These are phyloP conservation scores for Yamadazyma oceani DNA, from an alignment of 1,139 yeast genomes.

Conservation along the genomic window DNA sequence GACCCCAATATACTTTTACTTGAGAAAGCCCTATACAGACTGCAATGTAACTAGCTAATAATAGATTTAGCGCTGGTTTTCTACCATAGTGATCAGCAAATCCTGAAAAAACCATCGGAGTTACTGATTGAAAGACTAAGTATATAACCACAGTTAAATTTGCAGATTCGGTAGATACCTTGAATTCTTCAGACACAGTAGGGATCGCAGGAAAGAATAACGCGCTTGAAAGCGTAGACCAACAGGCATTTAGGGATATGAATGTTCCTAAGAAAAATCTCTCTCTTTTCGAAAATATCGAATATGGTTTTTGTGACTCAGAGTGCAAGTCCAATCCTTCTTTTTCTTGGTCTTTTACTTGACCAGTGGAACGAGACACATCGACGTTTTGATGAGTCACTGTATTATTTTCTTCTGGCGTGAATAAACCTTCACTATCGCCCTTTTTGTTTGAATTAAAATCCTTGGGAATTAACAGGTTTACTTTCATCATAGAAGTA, in stretches of 20 bases:
- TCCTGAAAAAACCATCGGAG: constrained; percentile 64
- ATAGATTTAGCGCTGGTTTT: constrained; percentile 58
- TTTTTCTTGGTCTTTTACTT: too few relatives aligned
- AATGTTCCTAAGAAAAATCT: constrained; percentile 21
- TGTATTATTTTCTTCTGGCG: too few relatives aligned
- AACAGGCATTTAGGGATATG: constrained; percentile 38
- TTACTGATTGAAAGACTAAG: constrained; percentile 65
- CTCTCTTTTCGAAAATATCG: constrained; percentile 17
- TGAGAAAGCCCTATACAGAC: constrained; percentile 28
- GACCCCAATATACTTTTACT: constrained; percentile 25
- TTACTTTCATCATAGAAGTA: too few relatives aligned
- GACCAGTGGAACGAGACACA: too few relatives aligned
- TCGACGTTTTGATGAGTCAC: too few relatives aligned
- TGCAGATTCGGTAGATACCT: constrained; percentile 52
- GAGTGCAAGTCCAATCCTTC: too few relatives aligned
- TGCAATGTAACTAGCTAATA: constrained; percentile 31
- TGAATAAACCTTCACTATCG: too few relatives aligned
- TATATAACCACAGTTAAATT: constrained; percentile 73
- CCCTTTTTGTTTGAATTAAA: too few relatives aligned
- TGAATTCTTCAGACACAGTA: constrained; percentile 49
- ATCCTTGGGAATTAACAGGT: too few relatives aligned
- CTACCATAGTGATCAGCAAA: constrained; percentile 70
- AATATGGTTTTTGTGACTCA: constrained; percentile 5
- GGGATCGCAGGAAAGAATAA: constrained; percentile 75
- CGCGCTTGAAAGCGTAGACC: constrained; percentile 68